A percentile compares a stretch with the other conserved stretches of the same genome.
phyloP scores from a whole-genome alignment of 306 rosid species.

The Leucaena leucocephala region DNA sequence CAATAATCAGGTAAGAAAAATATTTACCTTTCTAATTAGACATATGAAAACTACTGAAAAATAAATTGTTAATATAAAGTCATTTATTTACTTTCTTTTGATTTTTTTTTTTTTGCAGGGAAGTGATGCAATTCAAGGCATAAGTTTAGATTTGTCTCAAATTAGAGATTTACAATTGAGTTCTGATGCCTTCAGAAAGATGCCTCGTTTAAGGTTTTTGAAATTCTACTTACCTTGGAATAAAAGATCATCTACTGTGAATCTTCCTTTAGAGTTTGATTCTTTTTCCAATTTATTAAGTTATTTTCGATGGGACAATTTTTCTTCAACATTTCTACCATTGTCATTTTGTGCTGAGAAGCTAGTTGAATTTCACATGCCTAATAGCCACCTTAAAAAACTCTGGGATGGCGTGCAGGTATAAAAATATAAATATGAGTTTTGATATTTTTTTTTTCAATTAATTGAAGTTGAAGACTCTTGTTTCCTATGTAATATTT shows the following conservation, averaged over 20 bases:
- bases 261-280: neutral
- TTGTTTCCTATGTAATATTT: neutral
- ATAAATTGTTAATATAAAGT: neutral
- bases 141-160: conserved; percentile 19
- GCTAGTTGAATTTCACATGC: conserved; percentile 23
- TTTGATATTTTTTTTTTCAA: neutral
- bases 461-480: neutral
- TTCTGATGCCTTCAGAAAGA: conserved; percentile 7
- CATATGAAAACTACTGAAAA: neutral
- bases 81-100: neutral
- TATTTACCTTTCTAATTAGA: neutral
- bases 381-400: neutral
- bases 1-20: neutral
- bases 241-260: neutral
- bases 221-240: neutral
- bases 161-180: neutral
- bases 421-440: neutral
- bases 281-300: conserved; percentile 26
- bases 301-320: conserved; percentile 34
- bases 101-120: conserved; percentile 1
- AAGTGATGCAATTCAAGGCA: conserved; percentile 24
- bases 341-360: conserved; percentile 13
- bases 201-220: conserved; percentile 20
- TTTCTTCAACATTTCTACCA: conserved; percentile 25
- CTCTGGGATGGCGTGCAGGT: conserved; percentile 40